Evolutionary conservation across 768 basidiomycete species (phyloP), one percentile per base, ranked within the genome.

Genomic region (Leucocoprinus birnbaumii): DNA sequence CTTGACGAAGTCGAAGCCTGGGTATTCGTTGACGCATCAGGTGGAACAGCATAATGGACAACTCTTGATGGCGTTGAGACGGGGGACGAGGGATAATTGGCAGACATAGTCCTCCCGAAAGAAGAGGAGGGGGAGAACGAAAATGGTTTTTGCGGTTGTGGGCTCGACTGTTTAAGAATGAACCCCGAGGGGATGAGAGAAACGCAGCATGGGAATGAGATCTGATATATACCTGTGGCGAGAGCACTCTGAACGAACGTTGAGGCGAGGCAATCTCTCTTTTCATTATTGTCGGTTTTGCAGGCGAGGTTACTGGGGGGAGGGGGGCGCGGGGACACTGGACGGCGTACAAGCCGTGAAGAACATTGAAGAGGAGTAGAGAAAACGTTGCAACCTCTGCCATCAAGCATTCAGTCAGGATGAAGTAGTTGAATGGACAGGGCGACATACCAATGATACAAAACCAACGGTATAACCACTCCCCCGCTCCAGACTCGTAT

Each of bases 121-220:
- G 73, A 70, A 18, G 69, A 62, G 2, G 72, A 68, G 1, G 71
- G 68, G 2, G 72, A 71, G 51, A 72, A 70, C 2, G 73, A 65
- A 54, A 79, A 79, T 0, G 77, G 67, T 58, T 72, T 76, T 61
- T 79, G 76, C 0, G 66, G 64, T 56, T 74, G 73, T 5, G 76
- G 74, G 42, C 71, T 75, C 24, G 73, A 66, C 75, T 77, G 53
- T 38, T 16, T 6, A 38, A n/a, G n/a, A n/a, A n/a, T n/a, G n/a
- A n/a, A n/a, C n/a, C n/a, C n/a, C n/a, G n/a, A n/a, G n/a, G n/a
- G n/a, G n/a, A 10, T 24, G 22, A 35, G n/a, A 41, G 41, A 31
- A 14, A 14, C 38, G 22, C 3, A 48, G 43, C 31, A 38, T 19
- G 38, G 38, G 13, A 38, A 38, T 6, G 31, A 13, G n/a, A 41